A percentile compares a stretch with the other conserved stretches of the same genome.
phyloP scores from a whole-genome alignment of 768 basidiomycete genomes.

The Russula lepida region DNA sequence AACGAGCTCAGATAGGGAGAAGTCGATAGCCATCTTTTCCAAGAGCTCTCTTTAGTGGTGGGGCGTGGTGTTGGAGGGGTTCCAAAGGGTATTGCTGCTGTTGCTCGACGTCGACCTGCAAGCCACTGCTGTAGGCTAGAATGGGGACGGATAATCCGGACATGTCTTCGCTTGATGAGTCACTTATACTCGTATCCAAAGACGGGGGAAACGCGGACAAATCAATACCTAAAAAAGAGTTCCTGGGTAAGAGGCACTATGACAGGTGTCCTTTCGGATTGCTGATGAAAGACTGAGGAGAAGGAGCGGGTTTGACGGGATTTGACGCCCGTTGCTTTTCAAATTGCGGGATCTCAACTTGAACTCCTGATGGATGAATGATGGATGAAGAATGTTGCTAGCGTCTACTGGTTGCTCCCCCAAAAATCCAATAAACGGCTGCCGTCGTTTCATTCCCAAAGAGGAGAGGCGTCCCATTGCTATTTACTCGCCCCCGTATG shows the following conservation, averaged over 20 bases:
- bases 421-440: too few species aligned
- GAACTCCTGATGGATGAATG: too few species aligned
- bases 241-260: too few species aligned
- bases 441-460: slow-evolving; percentile 8
- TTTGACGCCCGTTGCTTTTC: too few species aligned
- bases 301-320: too few species aligned
- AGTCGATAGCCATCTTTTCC: slow-evolving; percentile 13
- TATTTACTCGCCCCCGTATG: too few species aligned
- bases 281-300: too few species aligned
- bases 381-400: too few species aligned
- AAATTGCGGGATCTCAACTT: too few species aligned
- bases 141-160: neutral
- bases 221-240: neutral
- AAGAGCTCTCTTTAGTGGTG: neutral
- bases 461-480: neutral
- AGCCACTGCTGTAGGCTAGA: neutral
- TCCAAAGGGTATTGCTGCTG: neutral
- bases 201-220: neutral
- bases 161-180: neutral
- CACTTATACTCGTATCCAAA: neutral
- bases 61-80: neutral
- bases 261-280: too few species aligned
- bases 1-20: slow-evolving; percentile 17
- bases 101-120: too few species aligned
- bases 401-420: too few species aligned